phyloP scores from a whole-genome alignment of 2,329 filamentous ascomycete genomes.

The Claviceps digitariae region DNA sequence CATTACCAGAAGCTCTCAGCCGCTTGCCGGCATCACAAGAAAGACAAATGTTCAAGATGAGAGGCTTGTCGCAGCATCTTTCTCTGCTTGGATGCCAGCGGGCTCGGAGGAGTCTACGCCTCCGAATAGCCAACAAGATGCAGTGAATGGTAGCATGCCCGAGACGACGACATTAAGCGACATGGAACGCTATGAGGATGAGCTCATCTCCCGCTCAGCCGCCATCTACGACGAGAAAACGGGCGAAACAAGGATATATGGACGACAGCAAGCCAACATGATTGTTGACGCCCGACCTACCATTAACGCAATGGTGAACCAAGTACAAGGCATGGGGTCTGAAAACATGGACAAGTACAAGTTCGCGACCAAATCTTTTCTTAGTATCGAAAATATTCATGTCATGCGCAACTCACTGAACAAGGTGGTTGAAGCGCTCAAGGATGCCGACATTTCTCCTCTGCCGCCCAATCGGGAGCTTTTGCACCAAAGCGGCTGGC shows the following conservation, averaged over 20 bases:
- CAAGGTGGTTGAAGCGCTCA: slow-evolving; percentile 78
- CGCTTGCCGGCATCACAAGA: slow-evolving; percentile 69
- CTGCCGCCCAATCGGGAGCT: slow-evolving; percentile 70
- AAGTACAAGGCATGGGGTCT: slow-evolving; percentile 81
- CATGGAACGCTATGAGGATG: slow-evolving; percentile 55
- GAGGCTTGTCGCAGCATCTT: slow-evolving; percentile 83
- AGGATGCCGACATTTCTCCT: slow-evolving; percentile 79
- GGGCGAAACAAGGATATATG: slow-evolving; percentile 59
- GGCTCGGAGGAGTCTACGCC: slow-evolving; percentile 22
- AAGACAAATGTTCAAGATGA: slow-evolving; percentile 95
- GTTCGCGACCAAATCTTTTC: slow-evolving; percentile 77
- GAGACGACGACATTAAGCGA: slow-evolving; percentile 47
- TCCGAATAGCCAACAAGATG: slow-evolving; percentile 35
- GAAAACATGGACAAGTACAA: slow-evolving; percentile 98
- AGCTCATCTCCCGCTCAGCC: slow-evolving; percentile 35
- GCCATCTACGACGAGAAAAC: slow-evolving; percentile 42
- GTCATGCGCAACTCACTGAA: slow-evolving; percentile 89
- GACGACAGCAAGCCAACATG: slow-evolving; percentile 82
- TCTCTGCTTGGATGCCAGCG: slow-evolving; percentile 33
- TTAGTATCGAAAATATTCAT: slow-evolving; percentile 97
- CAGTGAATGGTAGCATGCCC: slow-evolving; percentile 20
- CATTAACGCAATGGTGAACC: slow-evolving; percentile 89
- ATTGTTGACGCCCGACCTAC: slow-evolving; percentile 93
- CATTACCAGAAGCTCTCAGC: slow-evolving; percentile 89
- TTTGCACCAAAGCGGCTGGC: slow-evolving; percentile 74